A percentile compares a stretch with the other conserved stretches of the same genome.
phyloP scores from a whole-genome alignment of 345 rosid genomes.

The Citrus cavaleriei region DNA sequence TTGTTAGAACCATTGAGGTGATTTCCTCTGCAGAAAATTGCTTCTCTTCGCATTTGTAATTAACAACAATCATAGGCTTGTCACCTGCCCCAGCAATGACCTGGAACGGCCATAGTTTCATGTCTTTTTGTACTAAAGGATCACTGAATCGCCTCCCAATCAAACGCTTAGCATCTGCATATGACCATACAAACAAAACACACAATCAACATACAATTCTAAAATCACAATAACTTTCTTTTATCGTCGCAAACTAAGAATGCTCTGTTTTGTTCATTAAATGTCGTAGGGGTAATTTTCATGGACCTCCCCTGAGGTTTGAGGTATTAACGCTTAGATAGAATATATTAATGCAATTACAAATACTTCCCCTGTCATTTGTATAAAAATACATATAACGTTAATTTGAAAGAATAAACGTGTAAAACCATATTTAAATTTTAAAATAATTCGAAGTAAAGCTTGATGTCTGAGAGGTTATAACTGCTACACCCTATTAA shows the following conservation, averaged over 20 bases:
- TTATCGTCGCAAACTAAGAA: background rate
- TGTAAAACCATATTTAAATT: too few relatives aligned
- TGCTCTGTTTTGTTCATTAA: too few relatives aligned
- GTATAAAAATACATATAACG: too few relatives aligned
- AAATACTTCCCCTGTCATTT: accelerated
- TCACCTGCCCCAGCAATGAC: slow-evolving; percentile 38
- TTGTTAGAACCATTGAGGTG: slow-evolving; percentile 41
- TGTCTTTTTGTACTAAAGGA: slow-evolving; percentile 36
- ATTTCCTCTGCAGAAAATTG: slow-evolving; percentile 43
- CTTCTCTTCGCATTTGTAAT: slow-evolving; percentile 42
- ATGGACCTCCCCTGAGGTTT: too few relatives aligned
- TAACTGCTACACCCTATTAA: too few relatives aligned
- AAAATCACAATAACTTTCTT: background rate
- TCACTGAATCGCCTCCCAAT: slow-evolving; percentile 44
- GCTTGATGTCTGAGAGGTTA: too few relatives aligned
- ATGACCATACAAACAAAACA: background rate
- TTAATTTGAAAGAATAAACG: too few relatives aligned
- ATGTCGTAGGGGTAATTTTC: too few relatives aligned
- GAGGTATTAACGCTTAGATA: too few relatives aligned
- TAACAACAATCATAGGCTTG: slow-evolving; percentile 44
- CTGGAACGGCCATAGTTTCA: slow-evolving; percentile 44
- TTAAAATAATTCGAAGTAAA: too few relatives aligned
- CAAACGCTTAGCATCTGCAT: slow-evolving; percentile 44
- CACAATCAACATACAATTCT: background rate
- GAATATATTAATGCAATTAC: too few relatives aligned